Evolutionary conservation across 345 rosid genomes (phyloP).

Genomic region (Ricinus communis): DNA sequence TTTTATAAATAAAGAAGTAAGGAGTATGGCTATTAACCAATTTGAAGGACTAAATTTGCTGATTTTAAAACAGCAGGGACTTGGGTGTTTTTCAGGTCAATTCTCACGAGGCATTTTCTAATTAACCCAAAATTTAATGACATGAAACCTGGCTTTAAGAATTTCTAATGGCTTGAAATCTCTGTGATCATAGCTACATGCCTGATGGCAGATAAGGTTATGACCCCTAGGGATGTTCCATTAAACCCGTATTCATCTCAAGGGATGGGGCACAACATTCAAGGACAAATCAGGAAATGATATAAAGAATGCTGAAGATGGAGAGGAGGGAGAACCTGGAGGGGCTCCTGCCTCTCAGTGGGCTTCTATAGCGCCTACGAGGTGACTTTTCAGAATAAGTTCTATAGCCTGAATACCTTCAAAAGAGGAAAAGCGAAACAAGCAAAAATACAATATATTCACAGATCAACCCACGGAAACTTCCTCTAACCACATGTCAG

Average conservation of each 20-base stretch:
- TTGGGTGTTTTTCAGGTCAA: no score
- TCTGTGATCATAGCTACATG: background rate
- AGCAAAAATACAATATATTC: background rate
- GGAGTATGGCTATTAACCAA: no score
- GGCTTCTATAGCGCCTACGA: slow-evolving; percentile 58
- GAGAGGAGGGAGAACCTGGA: slow-evolving; percentile 58
- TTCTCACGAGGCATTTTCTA: no score
- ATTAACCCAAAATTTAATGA: no score
- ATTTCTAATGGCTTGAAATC: background rate
- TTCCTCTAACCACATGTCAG: background rate
- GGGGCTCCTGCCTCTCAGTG: slow-evolving; percentile 74
- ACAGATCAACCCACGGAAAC: background rate
- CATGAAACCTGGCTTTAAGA: background rate
- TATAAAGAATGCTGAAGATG: background rate
- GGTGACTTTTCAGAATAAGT: slow-evolving; percentile 54
- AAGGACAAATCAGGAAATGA: background rate
- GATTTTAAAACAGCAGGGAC: no score
- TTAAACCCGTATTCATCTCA: no score
- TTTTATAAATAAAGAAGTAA: no score
- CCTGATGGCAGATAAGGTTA: background rate
- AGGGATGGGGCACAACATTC: background rate
- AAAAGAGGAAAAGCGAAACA: slow-evolving; percentile 3
- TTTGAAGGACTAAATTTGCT: no score
- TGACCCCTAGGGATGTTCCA: background rate
- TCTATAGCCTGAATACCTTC: slow-evolving; percentile 61